Base-by-base conservation (phyloP, 2,329 filamentous ascomycete genomes). In the Penicillium brasilianum region DNA sequence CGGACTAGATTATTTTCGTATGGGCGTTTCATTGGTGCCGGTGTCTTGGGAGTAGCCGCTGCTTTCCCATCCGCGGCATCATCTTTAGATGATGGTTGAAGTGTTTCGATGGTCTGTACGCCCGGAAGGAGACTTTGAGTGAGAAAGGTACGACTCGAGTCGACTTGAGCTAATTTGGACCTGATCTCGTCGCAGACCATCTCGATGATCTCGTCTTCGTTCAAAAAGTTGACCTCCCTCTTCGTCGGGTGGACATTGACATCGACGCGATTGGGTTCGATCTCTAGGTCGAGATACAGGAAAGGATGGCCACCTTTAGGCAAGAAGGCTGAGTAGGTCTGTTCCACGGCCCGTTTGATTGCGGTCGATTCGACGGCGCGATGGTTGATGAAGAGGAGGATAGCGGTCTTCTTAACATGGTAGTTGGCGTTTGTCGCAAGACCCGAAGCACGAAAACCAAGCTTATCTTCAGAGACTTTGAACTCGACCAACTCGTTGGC, bases 191-290 rank as follows among this genome's bases (percentile, higher is more conserved):
- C 87, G 78, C 93, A 97, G 4, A 99, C 88, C 14, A 87, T 85
- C 65, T 95, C 91, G 50, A 95, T 90, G 49, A 99, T 96, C 69
- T 99, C 95, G 65, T 99, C 95, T 74, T 99, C 95, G 63, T 98
- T 97, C 22, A 99, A 83, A 70, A 99, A 98, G 72, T 98, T 95
- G 20, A 99, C 95, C 74, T 99, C 94, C 54, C 92, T 85, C 76
- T 99, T 99, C 0, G 95, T 99, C 0, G 95, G 95, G 76, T 99
- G 95, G 0, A 99, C 90, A 69, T 99, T 99, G 72, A 99, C 96
- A 75, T 99, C 95, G 4, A 99, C 92, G 56, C 94, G 85, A 28
- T 90, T 87, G 1, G 95, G 94, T 69, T 98, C 93, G 59, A 99
- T 96, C 61, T 97, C 91, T 2, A 99, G 84, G 72, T 90, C 95